These are phyloP conservation scores for Tetracladium marchalianum DNA, from an alignment of 495 filamentous ascomycete species.

Conservation along the genomic window DNA sequence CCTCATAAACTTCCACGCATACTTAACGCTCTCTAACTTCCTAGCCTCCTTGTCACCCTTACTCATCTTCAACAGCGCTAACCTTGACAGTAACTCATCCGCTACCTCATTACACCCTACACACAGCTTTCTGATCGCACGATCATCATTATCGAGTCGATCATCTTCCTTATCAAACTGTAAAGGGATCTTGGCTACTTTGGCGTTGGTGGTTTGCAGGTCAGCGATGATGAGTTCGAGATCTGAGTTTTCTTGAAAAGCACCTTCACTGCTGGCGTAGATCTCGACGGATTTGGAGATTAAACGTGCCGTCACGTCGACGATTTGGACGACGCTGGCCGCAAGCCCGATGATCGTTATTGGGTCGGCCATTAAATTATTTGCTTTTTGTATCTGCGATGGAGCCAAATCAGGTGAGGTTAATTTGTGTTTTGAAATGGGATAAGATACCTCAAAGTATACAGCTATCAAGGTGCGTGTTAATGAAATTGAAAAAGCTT, in stretches of 20 bases:
- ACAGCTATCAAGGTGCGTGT: too few species aligned
- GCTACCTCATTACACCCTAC: not conserved
- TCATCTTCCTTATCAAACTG: not conserved
- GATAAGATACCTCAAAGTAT: too few species aligned
- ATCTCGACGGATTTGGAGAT: not conserved
- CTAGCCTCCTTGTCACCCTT: not conserved
- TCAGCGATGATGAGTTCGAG: not conserved
- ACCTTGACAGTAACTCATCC: not conserved
- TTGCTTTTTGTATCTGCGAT: too few species aligned
- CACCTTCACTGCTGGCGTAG: not conserved
- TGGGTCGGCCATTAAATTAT: not conserved
- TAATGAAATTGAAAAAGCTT: too few species aligned
- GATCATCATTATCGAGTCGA: not conserved
- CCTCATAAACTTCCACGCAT: conserved; percentile 1
- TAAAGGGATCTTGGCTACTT: not conserved
- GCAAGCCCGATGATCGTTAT: not conserved
- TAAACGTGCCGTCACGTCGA: not conserved
- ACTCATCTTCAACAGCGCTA: not conserved
- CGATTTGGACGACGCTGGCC: not conserved
- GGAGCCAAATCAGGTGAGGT: too few species aligned
- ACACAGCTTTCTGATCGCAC: not conserved
- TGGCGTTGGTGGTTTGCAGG: not conserved
- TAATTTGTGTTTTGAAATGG: too few species aligned
- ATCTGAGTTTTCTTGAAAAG: not conserved
- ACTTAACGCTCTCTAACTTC: not conserved